These are phyloP conservation scores for Suillus plorans DNA, from an alignment of 768 basidiomycete species.

Conservation along the genomic window DNA sequence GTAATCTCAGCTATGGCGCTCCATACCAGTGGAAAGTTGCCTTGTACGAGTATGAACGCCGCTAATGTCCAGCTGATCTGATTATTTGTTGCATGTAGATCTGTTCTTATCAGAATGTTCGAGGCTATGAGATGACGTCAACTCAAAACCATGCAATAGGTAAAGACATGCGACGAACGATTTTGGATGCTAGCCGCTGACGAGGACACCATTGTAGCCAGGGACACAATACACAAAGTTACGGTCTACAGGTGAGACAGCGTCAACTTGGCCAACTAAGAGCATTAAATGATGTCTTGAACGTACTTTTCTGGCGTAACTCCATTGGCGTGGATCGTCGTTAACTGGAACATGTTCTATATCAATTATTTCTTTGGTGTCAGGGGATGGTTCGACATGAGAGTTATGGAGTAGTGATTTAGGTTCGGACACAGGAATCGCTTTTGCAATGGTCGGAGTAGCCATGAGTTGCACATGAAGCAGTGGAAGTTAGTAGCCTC, in stretches of 20 bases:
- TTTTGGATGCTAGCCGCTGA: slow-evolving; percentile 30
- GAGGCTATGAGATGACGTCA: slow-evolving; percentile 44
- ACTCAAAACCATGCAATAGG: background rate
- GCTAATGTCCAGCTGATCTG: slow-evolving; percentile 71
- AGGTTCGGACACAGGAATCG: background rate
- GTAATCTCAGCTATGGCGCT: slow-evolving; percentile 70
- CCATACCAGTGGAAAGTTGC: slow-evolving; percentile 67
- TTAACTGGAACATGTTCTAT: slow-evolving; percentile 42
- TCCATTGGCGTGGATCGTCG: slow-evolving; percentile 66
- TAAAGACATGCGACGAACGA: slow-evolving; percentile 18
- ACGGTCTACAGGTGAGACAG: slow-evolving; percentile 16
- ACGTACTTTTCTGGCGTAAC: slow-evolving; percentile 51
- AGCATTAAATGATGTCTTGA: background rate
- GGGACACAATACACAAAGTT: slow-evolving; percentile 28
- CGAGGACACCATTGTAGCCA: slow-evolving; percentile 22
- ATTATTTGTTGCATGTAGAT: slow-evolving; percentile 57
- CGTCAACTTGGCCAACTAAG: background rate
- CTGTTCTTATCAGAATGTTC: slow-evolving; percentile 54
- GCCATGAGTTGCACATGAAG: background rate
- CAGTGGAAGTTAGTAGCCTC: background rate
- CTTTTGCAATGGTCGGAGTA: background rate
- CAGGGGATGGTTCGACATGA: background rate
- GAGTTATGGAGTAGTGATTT: background rate
- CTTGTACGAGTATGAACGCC: slow-evolving; percentile 74
- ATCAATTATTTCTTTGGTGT: slow-evolving; percentile 19